phyloP scores from a whole-genome alignment of 495 filamentous ascomycete species.

The Talaromyces adpressus region DNA sequence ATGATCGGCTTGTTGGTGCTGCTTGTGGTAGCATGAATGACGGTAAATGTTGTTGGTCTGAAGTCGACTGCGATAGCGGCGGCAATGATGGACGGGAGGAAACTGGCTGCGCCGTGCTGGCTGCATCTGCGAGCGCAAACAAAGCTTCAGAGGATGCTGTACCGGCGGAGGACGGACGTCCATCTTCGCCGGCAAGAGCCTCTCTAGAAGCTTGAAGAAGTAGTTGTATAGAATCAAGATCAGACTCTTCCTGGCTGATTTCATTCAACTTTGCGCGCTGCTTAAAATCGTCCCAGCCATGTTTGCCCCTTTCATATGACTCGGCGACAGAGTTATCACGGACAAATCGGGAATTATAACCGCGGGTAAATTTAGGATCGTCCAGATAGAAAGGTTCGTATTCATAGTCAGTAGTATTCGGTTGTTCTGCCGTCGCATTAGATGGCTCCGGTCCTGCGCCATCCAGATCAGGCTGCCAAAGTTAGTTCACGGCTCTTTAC shows the following conservation, averaged over 20 bases:
- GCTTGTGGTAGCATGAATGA: neutral
- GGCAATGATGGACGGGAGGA: neutral
- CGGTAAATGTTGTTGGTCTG: neutral
- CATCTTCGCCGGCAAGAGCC: neutral
- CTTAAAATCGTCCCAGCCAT: conserved; percentile 37
- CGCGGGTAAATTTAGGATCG: conserved; percentile 24
- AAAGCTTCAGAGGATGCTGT: neutral
- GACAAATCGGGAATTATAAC: conserved; percentile 29
- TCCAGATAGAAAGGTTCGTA: conserved; percentile 15
- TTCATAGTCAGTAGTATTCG: conserved; percentile 8
- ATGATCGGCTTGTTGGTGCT: neutral
- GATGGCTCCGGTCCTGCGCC: neutral
- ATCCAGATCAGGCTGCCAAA: conserved; percentile 27
- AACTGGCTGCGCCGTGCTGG: neutral
- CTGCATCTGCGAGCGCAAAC: conserved; percentile 5
- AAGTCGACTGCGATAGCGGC: neutral
- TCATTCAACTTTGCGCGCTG: conserved; percentile 34
- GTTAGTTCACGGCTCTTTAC: conserved; percentile 8
- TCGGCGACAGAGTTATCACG: conserved; percentile 28
- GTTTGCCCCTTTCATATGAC: conserved; percentile 24
- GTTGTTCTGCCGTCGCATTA: conserved; percentile 8
- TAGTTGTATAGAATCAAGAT: neutral
- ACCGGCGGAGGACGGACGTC: neutral
- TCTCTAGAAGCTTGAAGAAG: conserved; percentile 1
- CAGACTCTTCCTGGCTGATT: conserved; percentile 17